Evolutionary conservation across 192 early-diverging fungal genomes (phyloP).

Genomic region (Gonapodya prolifera): DNA sequence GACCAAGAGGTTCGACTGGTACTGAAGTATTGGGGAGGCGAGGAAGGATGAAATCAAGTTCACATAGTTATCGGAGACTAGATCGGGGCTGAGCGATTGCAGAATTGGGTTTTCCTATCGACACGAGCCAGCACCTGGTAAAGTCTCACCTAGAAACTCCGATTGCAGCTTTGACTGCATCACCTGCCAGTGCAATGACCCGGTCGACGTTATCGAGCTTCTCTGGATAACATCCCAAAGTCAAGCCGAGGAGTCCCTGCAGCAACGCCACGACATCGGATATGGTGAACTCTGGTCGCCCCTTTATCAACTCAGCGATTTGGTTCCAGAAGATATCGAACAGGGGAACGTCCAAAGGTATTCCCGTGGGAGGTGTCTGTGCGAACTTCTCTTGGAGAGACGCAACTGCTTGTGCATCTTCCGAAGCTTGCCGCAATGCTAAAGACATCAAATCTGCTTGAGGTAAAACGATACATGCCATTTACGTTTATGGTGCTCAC

Average conservation of each 20-base stretch:
- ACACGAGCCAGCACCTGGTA: slow-evolving; percentile 77
- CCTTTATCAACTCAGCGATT: slow-evolving; percentile 80
- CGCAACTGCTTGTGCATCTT: background rate
- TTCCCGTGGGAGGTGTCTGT: slow-evolving; percentile 50
- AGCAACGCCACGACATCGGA: slow-evolving; percentile 86
- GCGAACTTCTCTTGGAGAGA: background rate
- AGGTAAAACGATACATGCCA: too few species aligned
- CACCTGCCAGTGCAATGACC: slow-evolving; percentile 81
- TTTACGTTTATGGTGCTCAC: too few species aligned
- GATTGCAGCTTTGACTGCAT: slow-evolving; percentile 7
- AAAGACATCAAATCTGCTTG: too few species aligned
- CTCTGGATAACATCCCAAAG: slow-evolving; percentile 85
- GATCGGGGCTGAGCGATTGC: slow-evolving; percentile 57
- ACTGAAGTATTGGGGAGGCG: slow-evolving; percentile 67
- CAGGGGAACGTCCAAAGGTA: slow-evolving; percentile 76
- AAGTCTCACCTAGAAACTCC: background rate
- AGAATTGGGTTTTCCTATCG: slow-evolving; percentile 83
- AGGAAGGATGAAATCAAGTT: slow-evolving; percentile 72
- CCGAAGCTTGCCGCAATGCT: background rate
- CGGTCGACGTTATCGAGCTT: slow-evolving; percentile 76
- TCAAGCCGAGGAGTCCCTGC: slow-evolving; percentile 75
- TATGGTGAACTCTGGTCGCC: slow-evolving; percentile 83
- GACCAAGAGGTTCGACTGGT: slow-evolving; percentile 30
- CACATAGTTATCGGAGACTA: slow-evolving; percentile 53
- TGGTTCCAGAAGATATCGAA: slow-evolving; percentile 98